Percentiles rank a stretch among this genome's conserved stretches.
Evolutionary conservation across 805 yeast species (phyloP).

Genomic region (Wickerhamiella australiensis): DNA sequence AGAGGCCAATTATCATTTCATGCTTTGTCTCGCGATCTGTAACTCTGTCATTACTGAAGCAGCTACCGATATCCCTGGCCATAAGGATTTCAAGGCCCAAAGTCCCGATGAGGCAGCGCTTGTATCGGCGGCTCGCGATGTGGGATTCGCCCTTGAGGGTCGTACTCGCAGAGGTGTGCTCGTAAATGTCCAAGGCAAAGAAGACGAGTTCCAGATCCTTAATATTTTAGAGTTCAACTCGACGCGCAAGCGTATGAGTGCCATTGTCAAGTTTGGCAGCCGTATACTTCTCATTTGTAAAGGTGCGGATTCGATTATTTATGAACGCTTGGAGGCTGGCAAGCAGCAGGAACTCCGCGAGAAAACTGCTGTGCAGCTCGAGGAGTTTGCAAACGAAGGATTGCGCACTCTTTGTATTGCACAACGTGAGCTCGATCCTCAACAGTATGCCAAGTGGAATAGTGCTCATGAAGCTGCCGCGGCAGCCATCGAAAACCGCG

Average conservation of each 20-base stretch:
- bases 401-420: slow-evolving; percentile 70
- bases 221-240: slow-evolving; percentile 60
- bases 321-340: slow-evolving; percentile 35
- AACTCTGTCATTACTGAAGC: slow-evolving; percentile 67
- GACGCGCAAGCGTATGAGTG: slow-evolving; percentile 69
- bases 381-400: slow-evolving; percentile 69
- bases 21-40: slow-evolving; percentile 62
- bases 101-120: slow-evolving; percentile 80
- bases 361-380: slow-evolving; percentile 58
- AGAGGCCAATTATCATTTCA: slow-evolving; percentile 43
- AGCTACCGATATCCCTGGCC: slow-evolving; percentile 25
- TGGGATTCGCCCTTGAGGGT: slow-evolving; percentile 55
- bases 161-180: slow-evolving; percentile 42
- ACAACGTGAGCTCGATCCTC: slow-evolving; percentile 39
- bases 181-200: slow-evolving; percentile 37
- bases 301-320: slow-evolving; percentile 76
- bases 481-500: slow-evolving; percentile 48
- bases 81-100: slow-evolving; percentile 59
- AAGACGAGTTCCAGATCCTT: slow-evolving; percentile 40
- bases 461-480: slow-evolving; percentile 46
- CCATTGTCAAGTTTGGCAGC: slow-evolving; percentile 39
- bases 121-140: slow-evolving; percentile 64
- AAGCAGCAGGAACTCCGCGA: slow-evolving; percentile 37
- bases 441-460: slow-evolving; percentile 44
- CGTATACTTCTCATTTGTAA: slow-evolving; percentile 45